A percentile compares a stretch with the other conserved stretches of the same genome.
These are phyloP conservation scores for Colletotrichum gloeosporioides DNA, from an alignment of 2,329 filamentous ascomycete species.

Conservation along the genomic window DNA sequence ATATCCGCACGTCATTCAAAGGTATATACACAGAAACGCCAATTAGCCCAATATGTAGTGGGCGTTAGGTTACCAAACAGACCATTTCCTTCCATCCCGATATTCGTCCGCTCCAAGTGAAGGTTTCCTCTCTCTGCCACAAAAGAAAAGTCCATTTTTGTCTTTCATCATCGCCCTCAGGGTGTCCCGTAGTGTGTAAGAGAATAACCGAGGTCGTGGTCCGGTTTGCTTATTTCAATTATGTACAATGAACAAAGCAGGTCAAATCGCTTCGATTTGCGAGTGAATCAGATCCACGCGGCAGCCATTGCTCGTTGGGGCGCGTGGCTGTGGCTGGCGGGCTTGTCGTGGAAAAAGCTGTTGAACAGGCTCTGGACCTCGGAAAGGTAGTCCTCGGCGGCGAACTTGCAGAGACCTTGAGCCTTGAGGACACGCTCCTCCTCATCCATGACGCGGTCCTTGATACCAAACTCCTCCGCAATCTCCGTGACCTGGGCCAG, in stretches of 20 bases:
- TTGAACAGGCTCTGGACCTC: conserved; percentile 77
- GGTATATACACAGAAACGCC: conserved; percentile 22
- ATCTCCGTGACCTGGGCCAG: conserved; percentile 92
- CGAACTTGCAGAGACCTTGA: conserved; percentile 75
- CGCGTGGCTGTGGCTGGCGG: conserved; percentile 25
- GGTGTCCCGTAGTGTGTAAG: background rate
- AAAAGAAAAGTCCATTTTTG: background rate
- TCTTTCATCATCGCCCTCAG: background rate
- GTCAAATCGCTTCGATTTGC: background rate
- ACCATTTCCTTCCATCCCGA: background rate
- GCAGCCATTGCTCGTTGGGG: conserved; percentile 30
- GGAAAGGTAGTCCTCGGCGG: conserved; percentile 80
- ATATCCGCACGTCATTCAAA: conserved; percentile 21
- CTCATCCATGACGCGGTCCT: conserved; percentile 69
- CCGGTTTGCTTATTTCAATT: conserved; percentile 12
- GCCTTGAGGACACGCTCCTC: conserved; percentile 74
- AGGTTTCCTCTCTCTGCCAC: background rate
- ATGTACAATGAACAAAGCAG: conserved; percentile 21
- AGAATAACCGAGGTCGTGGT: background rate
- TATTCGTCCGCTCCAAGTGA: background rate
- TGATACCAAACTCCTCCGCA: conserved; percentile 82
- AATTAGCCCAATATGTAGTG: background rate
- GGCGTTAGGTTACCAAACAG: background rate
- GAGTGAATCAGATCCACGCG: conserved; percentile 53
- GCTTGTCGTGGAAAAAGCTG: conserved; percentile 58